These are phyloP conservation scores for Wickerhamiella australiensis DNA, from an alignment of 805 yeast species.

Conservation along the genomic window DNA sequence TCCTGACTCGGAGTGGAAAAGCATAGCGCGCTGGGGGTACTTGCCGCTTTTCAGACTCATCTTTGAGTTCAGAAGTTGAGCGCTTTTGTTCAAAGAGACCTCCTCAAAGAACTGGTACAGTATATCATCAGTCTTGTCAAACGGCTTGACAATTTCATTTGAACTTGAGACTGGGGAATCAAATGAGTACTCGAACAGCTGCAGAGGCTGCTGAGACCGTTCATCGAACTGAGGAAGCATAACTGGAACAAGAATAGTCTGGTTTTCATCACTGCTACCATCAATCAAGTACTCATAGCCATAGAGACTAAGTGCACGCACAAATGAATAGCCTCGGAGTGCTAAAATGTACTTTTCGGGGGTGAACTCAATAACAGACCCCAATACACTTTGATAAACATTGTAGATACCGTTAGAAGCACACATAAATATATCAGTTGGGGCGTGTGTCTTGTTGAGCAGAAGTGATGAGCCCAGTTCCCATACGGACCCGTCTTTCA, in stretches of 20 bases:
- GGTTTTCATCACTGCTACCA: constrained; percentile 34
- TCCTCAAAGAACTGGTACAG: constrained; percentile 40
- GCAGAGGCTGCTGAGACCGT: too few species aligned
- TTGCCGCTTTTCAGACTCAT: constrained; percentile 40
- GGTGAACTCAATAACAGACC: constrained; percentile 32
- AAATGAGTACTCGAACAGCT: too few species aligned
- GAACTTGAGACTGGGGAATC: too few species aligned
- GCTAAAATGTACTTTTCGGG: constrained; percentile 50
- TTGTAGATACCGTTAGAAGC: constrained; percentile 41
- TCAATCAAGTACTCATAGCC: constrained; percentile 45
- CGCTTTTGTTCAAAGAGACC: constrained; percentile 2
- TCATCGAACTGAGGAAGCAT: neutral
- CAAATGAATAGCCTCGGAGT: constrained; percentile 47
- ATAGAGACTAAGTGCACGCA: constrained; percentile 56
- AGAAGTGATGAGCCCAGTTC: constrained; percentile 10
- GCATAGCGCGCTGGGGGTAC: constrained; percentile 50
- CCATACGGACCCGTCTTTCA: constrained; percentile 17
- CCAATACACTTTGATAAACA: constrained; percentile 31
- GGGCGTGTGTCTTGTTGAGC: constrained; percentile 3
- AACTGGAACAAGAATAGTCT: constrained; percentile 49
- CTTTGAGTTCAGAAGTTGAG: constrained; percentile 26
- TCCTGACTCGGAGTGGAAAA: constrained; percentile 29
- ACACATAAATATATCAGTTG: constrained; percentile 22
- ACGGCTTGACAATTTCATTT: too few species aligned
- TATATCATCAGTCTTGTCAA: constrained; percentile 26